Base-by-base conservation (phyloP, 768 basidiomycete genomes). In the Rhizopogon rudus region DNA sequence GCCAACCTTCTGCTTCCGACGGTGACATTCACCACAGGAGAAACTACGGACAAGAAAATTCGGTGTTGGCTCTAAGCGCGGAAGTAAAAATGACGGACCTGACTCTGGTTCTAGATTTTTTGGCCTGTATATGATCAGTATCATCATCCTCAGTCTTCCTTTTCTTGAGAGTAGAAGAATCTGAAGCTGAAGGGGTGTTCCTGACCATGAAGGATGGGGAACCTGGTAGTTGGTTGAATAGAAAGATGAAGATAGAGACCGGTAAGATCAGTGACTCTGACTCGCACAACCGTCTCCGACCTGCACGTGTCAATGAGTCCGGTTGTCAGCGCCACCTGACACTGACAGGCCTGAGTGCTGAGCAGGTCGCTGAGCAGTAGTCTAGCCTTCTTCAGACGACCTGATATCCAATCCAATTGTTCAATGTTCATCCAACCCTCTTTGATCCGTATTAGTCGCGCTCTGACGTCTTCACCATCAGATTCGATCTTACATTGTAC, bases 21-120 rank as follows among this genome's bases (percentile, higher is more conserved):
- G 82, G 73, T 93, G 91, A 60, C 91, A 93, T 73, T 93, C 91
- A 16, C 88, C 88, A 55, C 90, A 91, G 8, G 89, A 91, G 61
- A 90, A 91, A 70, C 88, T 91, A 63, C 6, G 44, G 52, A 44
- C 13, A 51, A 20, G 16, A 53, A 22, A 6, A 17, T 63, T 54
- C 60, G 40, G 37, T 53, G 55, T 35, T 22, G 40, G 25, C 6
- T 25, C 20, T 51, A 33, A 35, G 31, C 54, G 48, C 17, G 40
- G 17, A 45, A 54, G 52, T 37, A 46, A 55, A n/a, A 22, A 39
- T 45, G 49, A 56, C 76, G 50, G 66, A 86, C 89, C 89, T 91
- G 60, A 91, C 89, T 73, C 89, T 76, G 29, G 84, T 88, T 56
- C 89, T 66, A 20, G 73, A 71, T 65, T 87, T 91, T 75, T 91